Conservation (phyloP, 2,329 filamentous ascomycete genomes). For the Elsinoe arachidis region DNA sequence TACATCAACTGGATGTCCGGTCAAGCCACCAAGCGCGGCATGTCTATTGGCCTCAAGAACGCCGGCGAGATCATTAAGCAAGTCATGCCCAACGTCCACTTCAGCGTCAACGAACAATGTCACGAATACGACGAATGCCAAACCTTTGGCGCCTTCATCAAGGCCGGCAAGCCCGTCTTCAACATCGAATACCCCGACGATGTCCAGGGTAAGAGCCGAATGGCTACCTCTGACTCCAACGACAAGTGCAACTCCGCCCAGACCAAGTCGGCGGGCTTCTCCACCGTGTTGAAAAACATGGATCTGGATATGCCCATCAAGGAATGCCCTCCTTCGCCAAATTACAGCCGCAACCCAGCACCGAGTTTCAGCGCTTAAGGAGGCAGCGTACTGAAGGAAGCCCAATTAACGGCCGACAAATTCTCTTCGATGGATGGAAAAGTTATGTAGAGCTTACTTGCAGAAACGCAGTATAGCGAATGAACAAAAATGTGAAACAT, state of each 20-base stretch:
- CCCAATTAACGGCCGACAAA: too few relatives aligned
- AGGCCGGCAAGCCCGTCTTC: conserved; percentile 58
- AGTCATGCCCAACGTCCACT: conserved; percentile 49
- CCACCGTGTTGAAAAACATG: conserved; percentile 57
- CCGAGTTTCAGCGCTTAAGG: neutral
- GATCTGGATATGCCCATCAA: conserved; percentile 51
- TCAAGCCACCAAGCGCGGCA: conserved; percentile 44
- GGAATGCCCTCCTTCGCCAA: conserved; percentile 1
- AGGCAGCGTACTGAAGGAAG: too few relatives aligned
- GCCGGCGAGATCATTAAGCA: conserved; percentile 49
- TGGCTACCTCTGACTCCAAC: neutral
- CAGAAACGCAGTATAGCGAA: too few relatives aligned
- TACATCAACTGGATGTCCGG: conserved; percentile 54
- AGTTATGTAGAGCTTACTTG: too few relatives aligned
- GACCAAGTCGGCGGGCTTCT: conserved; percentile 43
- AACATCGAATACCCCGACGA: conserved; percentile 60
- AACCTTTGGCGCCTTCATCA: conserved; percentile 49
- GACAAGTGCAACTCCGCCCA: conserved; percentile 34
- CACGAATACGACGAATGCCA: conserved; percentile 52
- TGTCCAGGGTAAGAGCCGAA: neutral
- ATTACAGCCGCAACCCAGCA: neutral
- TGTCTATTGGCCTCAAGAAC: conserved; percentile 63
- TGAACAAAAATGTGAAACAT: too few relatives aligned
- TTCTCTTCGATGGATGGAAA: too few relatives aligned
- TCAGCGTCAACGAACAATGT: conserved; percentile 64